Base-by-base conservation (phyloP, 176 grass and related monocot genomes). In the Carex cristatella region DNA sequence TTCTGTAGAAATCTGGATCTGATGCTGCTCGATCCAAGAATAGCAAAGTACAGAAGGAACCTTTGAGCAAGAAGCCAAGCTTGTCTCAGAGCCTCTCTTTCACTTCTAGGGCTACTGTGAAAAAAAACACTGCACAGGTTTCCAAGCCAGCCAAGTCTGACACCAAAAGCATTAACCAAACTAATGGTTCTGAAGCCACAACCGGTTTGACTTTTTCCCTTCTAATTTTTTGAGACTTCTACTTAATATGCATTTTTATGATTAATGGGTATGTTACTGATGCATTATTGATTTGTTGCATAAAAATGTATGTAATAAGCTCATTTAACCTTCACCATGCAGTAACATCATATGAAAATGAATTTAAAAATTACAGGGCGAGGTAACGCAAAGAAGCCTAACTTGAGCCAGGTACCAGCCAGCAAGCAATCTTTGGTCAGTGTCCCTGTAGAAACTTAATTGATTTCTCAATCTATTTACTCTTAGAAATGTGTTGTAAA, bases 11-110 rank as follows among this genome's bases (percentile, higher is more conserved):
- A 83, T 51, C 79, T 82, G 88, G 90, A 93, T 85, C 93, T 85
- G 83, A 81, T 79, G 80, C 23, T 33, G 79, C 65, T 18, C 54
- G 28, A 80, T 61, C 67, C 33, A 87, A 87, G 77, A 93, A 86
- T 70, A 58, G n/a, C n/a, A 90, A 86, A 68, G 30, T 70, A 61
- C 54, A 71, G 60, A 87, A 91, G 83, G 89, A 86, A 84, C 81
- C 69, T 77, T 80, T 79, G 85, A 84, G 69, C 18, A 98, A 90
- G 86, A 90, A 65, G 44, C 87, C 86, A 35, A 87, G 69, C 11
- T 86, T 98, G 31, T 88, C 84, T 38, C 93, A 93, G 80, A 98
- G 93, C 85, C n/a, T 86, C 31, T 94, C 95, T 6, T 90, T 89
- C 68, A 84, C 88, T 61, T 78, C 95, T 6, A 84, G 79, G 83